These are phyloP conservation scores for Yamadazyma kitorensis DNA, from an alignment of 805 yeast species.

Conservation along the genomic window DNA sequence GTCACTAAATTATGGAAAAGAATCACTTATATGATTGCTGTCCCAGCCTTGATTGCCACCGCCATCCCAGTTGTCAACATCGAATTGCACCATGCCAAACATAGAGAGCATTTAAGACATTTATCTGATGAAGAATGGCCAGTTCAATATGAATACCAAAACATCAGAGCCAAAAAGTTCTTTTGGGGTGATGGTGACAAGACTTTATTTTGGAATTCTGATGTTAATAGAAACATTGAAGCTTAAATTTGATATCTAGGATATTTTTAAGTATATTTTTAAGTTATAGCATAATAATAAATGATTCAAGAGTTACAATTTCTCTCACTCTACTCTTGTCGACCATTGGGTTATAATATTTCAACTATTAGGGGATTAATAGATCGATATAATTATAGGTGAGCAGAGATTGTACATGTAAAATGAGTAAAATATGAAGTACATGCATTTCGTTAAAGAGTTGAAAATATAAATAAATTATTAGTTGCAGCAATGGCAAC, in stretches of 20 bases:
- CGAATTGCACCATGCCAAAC: conserved; percentile 88
- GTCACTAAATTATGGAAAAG: conserved; percentile 84
- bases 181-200: conserved; percentile 99
- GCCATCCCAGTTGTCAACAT: conserved; percentile 77
- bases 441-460: conserved; percentile 44
- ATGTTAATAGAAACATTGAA: conserved; percentile 81
- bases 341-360: too few relatives aligned
- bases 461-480: conserved; percentile 81
- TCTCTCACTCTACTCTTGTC: too few relatives aligned
- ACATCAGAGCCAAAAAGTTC: conserved; percentile 81
- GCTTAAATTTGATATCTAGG: too few relatives aligned
- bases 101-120: conserved; percentile 73
- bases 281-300: too few relatives aligned
- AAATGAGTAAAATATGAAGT: too few relatives aligned
- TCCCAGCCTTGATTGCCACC: conserved; percentile 75
- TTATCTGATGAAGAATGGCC: conserved; percentile 93
- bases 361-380: too few relatives aligned
- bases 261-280: too few relatives aligned
- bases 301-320: too few relatives aligned
- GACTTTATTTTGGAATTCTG: conserved; percentile 95
- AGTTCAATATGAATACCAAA: conserved; percentile 83
- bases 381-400: too few relatives aligned
- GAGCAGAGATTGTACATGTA: too few relatives aligned
- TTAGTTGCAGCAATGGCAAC: conserved; percentile 99
- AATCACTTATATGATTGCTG: conserved; percentile 73